Evolutionary conservation across 306 rosid genomes (phyloP), one percentile per base, ranked within the genome.

Genomic region (Luffa acutangula): DNA sequence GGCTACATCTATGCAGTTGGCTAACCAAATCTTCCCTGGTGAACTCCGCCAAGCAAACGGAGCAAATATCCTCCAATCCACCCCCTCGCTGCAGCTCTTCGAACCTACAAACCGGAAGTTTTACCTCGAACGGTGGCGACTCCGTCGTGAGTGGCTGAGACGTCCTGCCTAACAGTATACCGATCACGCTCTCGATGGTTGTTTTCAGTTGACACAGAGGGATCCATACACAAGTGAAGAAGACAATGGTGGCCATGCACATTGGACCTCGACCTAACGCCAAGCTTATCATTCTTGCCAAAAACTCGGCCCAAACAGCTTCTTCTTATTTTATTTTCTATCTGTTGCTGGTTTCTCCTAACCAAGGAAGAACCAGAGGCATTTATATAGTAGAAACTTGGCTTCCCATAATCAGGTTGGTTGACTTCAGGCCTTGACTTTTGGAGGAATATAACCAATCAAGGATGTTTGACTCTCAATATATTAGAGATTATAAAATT

Each of bases 41-140:
- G 77, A 87, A 94, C 80, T 90, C 96, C 17, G 87, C 82, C 88
- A 94, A 86, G 81, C 98, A 94, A 42, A 94, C 81, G 12, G 97
- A 92, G 63, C 98, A 94, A 58, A 74, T 84, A 49, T 90, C 92
- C 33, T 5, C 49, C 9, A 9, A 13, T 46, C 49, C n/a, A 0
- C 54, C 49, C 15, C 15, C 41, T 4, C 67, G 53, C 65, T 74
- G 45, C 78, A 51, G 78, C 46, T 51, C 77, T 53, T 21, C 48
- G 86, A 80, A 75, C 89, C 93, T 60, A 81, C 82, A 72, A 79
- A 94, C 83, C 86, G 41, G 45, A 60, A 33, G 85, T 8, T 75
- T 53, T 36, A 36, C 78, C 78, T 33, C 63, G 14, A 34, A 52
- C 6, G 48, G 78, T 4, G 18, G 3, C 17, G n/a, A 70, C 25